A percentile compares a stretch with the other conserved stretches of the same genome.
Conservation (phyloP, 2,329 filamentous ascomycete genomes). For the Botrytis elliptica region DNA sequence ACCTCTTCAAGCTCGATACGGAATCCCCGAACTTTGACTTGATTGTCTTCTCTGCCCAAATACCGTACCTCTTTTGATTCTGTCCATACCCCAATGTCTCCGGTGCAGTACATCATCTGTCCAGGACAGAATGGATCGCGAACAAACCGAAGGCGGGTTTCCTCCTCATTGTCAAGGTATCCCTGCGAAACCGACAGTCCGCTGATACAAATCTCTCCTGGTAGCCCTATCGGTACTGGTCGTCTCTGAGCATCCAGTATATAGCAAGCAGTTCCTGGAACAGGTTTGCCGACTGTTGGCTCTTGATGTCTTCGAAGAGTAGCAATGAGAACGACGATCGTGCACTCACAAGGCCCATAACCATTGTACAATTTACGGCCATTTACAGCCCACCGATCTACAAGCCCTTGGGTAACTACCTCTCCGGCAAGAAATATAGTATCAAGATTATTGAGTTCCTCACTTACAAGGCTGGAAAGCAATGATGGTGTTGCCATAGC, state of each 20-base stretch:
- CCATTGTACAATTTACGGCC: conserved; percentile 45
- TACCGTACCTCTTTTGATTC: conserved; percentile 41
- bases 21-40: conserved; percentile 43
- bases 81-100: conserved; percentile 43
- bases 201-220: conserved; percentile 45
- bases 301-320: conserved; percentile 30
- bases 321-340: conserved; percentile 28
- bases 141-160: conserved; percentile 39
- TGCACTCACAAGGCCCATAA: too few species aligned
- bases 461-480: not conserved
- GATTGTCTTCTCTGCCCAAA: conserved; percentile 44
- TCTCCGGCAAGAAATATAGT: conserved; percentile 42
- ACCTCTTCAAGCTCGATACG: conserved; percentile 43
- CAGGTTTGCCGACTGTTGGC: conserved; percentile 42
- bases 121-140: conserved; percentile 31
- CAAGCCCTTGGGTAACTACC: conserved; percentile 38
- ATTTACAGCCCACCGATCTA: conserved; percentile 40
- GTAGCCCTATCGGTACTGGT: conserved; percentile 38
- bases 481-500: conserved; percentile 21
- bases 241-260: conserved; percentile 42
- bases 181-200: conserved; percentile 46
- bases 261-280: conserved; percentile 42
- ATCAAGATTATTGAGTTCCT: not conserved
- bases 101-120: conserved; percentile 44
- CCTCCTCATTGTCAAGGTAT: conserved; percentile 41